Evolutionary conservation across 116 monocot genomes (phyloP), one percentile per base, ranked within the genome.

Genomic region (Iris pallida): DNA sequence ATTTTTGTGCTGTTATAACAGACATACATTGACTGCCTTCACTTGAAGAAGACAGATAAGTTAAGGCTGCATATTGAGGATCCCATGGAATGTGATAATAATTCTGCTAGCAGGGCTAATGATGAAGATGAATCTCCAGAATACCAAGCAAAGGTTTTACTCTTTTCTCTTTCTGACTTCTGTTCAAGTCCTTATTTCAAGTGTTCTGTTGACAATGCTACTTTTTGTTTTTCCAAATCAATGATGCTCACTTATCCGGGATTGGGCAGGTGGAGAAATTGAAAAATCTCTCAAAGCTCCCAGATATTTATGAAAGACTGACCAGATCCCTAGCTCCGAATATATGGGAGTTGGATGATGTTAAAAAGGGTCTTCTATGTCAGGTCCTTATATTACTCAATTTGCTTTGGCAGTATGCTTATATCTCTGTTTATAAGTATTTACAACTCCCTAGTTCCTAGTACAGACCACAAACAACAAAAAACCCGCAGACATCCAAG

Each of bases 331-430:
- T 97, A 20, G 97, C 97, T 49, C 97, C 97, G 60, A 97, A 97
- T 60, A 97, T 97, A 74, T 97, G 97, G 97, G 97, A 97, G 76
- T 65, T 97, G 78, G 97, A 97, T 80, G 97, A 97, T 76, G 97
- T 97, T 11, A 97, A 97, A 81, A 87, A 80, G 61, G 97, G 97
- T 14, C 97, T 97, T 80, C 90, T 97, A 72, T 96, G 96, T 72
- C 92, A 91, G 86, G 92, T 91, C 2, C 42, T 18, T 42, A 16
- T 65, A 12, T 13, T 20, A 20, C 51, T 20, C 14, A 14, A 14
- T 65, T 65, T 65, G 5, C 51, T 58, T 9, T 3, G 42, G 30
- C 30, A 30, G 30, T 30, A 30, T 30, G 30, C 0, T 30, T 30
- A 30, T 30, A 30, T 30, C 30, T 30, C 30, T 30, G 30, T 30